Evolutionary conservation across 139 green algal genomes (phyloP), one percentile per base, ranked within the genome.

Genomic region (Tetradesmus lagerheimii): DNA sequence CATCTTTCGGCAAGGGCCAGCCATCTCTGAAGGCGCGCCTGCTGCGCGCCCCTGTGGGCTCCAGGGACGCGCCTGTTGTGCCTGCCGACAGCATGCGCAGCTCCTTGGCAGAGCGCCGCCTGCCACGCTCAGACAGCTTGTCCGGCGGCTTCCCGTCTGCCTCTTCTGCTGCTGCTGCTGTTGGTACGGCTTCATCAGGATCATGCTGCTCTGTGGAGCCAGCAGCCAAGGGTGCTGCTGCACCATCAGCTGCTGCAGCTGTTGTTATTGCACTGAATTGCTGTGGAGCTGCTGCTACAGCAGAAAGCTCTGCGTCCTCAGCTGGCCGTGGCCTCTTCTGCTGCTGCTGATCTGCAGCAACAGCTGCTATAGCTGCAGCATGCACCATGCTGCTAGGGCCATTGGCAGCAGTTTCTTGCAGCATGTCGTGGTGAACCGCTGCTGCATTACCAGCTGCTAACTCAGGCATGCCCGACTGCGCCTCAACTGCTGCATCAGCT

Each of bases 51-150:
- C 31, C 47, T 31, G 31, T 50, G 4, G 80, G 80, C 29, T 43
- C 41, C 12, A 86, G 50, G n/a, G 38, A 66, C 27, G 41, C 50
- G 43, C n/a, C n/a, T 27, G 41, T 5, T 29, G 76, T 27, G 11
- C 27, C 29, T n/a, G 80, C 80, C 16, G 62, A 62, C 80, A 86
- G 47, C 80, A 86, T 86, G 47, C 41, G 41, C 45, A 75, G 45
- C 47, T 86, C 80, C 45, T 41, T 86, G n/a, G 31, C 80, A 34
- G 80, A 86, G 41, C 80, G 80, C n/a, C 45, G n/a, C n/a, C 50
- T 41, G 23, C 57, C 57, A 71, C 57, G 57, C 12, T 71, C 57
- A 8, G 25, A 6, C 20, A 31, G 3, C 41, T 47, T 12, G 29
- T 80, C 25, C 2, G n/a, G 41, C 66, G 77, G 87, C 87, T 66